Evolutionary conservation across 2,329 filamentous ascomycete species (phyloP).

Genomic region (Pseudohalonectria lignicola): DNA sequence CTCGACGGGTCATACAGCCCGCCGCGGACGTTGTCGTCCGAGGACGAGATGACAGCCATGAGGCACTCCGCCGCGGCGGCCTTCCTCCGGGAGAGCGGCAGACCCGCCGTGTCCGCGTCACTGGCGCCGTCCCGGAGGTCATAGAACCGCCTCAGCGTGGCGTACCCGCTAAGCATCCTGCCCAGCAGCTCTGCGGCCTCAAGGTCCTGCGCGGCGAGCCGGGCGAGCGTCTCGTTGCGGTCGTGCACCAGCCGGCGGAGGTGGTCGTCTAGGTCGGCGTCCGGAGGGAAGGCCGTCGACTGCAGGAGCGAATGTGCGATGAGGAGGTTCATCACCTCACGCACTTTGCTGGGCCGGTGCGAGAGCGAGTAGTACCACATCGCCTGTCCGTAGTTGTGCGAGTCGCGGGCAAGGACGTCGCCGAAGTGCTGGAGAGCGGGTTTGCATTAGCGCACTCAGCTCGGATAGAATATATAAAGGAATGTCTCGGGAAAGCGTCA

Average conservation of each 20-base stretch:
- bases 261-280: conserved; percentile 60
- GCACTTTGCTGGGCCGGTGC: conserved; percentile 67
- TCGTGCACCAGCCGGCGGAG: conserved; percentile 60
- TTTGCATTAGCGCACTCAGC: too few species aligned
- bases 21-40: conserved; percentile 83
- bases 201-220: conserved; percentile 62
- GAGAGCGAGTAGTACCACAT: conserved; percentile 86
- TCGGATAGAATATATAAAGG: conserved; percentile 16
- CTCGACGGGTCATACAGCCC: conserved; percentile 75
- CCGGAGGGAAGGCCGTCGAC: conserved; percentile 67
- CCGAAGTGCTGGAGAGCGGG: conserved; percentile 68
- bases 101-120: conserved; percentile 23
- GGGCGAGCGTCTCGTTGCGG: conserved; percentile 59
- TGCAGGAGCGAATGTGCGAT: conserved; percentile 82
- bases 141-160: conserved; percentile 82
- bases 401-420: conserved; percentile 60
- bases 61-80: conserved; percentile 66
- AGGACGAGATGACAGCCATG: conserved; percentile 72
- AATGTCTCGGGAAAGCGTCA: conserved; percentile 7
- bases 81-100: conserved; percentile 45
- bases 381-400: conserved; percentile 72
- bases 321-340: conserved; percentile 74
- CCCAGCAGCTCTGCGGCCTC: conserved; percentile 77
- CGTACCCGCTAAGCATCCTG: conserved; percentile 82
- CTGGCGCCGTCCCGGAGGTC: conserved; percentile 69